Base-by-base conservation (phyloP, 2,329 filamentous ascomycete species). In the Dactylellina sp. region DNA sequence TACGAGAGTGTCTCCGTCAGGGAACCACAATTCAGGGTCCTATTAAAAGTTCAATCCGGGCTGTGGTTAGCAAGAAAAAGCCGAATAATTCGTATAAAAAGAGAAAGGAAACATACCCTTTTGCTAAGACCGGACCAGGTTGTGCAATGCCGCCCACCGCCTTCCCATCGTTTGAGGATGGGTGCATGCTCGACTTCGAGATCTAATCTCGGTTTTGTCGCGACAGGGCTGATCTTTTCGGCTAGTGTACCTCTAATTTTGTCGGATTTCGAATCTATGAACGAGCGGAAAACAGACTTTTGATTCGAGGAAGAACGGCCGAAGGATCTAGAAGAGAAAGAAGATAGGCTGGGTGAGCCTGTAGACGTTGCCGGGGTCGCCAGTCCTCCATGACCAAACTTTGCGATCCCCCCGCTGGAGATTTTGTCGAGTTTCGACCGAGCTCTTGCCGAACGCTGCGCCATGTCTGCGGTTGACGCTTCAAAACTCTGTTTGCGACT, bases 1-100 rank as follows among this genome's bases (percentile, higher is more conserved):
- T 1, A 89, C 82, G 7, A 88, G 80, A 12, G 87, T 86, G 71
- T 89, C 87, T 20, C 87, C 87, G 65, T 86, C 86, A 0, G 84
- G 84, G 76, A 88, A 85, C 86, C 86, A 89, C 1, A 88, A 79
- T 76, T 88, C 86, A 0, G 86, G 85, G 53, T 88, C 86, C 77
- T 87, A 62, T 28, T 22, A 24, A 57, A n/a, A 16, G 47, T 22
- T 25, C 3, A 68, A 75, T 53, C 68, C 22, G 50, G 22, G 35
- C 9, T 32, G 24, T 60, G 28, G 20, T 62, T 55, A 52, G 52
- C 20, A 59, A 46, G 56, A 24, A 37, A 32, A 32, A 32, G 5
- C 28, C 28, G 28, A 32, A 32, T 32, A 9, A 32, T 32, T 5
- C 9, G 28, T 35, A n/a, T 28, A 25, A 28, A 39, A 24, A 11